phyloP scores from a whole-genome alignment of 306 rosid species.

The Vicia faba region DNA sequence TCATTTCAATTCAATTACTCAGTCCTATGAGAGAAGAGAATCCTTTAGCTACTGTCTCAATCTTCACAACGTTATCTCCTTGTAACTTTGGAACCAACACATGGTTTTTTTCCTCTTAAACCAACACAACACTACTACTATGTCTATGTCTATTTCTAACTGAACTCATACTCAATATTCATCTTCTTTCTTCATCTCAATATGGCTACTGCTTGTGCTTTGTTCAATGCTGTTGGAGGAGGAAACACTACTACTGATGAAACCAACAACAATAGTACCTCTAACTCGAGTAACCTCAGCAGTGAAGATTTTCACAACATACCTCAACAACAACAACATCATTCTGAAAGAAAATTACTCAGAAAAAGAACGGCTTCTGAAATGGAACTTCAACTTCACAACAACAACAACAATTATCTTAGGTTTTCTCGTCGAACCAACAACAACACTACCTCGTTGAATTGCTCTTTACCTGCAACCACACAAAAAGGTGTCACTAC shows the following conservation, averaged over 20 bases:
- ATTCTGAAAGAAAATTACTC: slow-evolving; percentile 50
- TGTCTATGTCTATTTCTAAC: not conserved
- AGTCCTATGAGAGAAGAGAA: slow-evolving; percentile 35
- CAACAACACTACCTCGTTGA: slow-evolving; percentile 21
- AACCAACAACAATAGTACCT: slow-evolving; percentile 32
- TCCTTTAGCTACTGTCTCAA: slow-evolving; percentile 74
- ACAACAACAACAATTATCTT: slow-evolving; percentile 19
- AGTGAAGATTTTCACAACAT: slow-evolving; percentile 34
- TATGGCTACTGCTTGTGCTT: slow-evolving; percentile 67
- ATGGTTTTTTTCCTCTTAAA: slow-evolving; percentile 31
- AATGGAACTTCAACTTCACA: slow-evolving; percentile 58
- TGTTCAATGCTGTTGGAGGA: slow-evolving; percentile 33
- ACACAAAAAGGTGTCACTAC: slow-evolving; percentile 30
- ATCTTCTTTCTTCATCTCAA: not conserved
- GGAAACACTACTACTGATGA: not conserved
- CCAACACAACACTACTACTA: not conserved
- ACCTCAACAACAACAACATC: not conserved
- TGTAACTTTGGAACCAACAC: slow-evolving; percentile 51
- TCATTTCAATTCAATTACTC: not conserved
- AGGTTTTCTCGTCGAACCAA: slow-evolving; percentile 58
- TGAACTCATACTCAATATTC: not conserved
- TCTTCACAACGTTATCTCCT: slow-evolving; percentile 79
- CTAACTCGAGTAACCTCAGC: slow-evolving; percentile 43
- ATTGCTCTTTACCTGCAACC: not conserved
- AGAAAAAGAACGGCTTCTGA: slow-evolving; percentile 94